A percentile compares a stretch with the other conserved stretches of the same genome.
phyloP scores from a whole-genome alignment of 305 asterid species.

The Nicotiana rustica region DNA sequence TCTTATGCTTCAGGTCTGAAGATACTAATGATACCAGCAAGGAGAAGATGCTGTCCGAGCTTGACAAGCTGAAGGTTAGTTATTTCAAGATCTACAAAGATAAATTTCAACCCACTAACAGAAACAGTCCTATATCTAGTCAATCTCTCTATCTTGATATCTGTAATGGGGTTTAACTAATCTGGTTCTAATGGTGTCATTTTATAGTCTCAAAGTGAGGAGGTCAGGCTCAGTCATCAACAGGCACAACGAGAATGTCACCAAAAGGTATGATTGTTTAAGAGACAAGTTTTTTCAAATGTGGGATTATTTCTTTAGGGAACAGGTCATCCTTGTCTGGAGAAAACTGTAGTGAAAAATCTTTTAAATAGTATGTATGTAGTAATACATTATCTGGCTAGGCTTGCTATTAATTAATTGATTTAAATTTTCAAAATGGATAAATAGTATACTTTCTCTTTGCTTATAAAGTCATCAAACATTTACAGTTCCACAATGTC shows the following conservation, averaged over 20 bases:
- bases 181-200: constrained; percentile 29
- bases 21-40: constrained; percentile 46
- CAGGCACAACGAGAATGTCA: constrained; percentile 78
- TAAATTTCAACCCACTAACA: neutral
- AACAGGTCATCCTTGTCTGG: constrained; percentile 15
- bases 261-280: constrained; percentile 58
- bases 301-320: constrained; percentile 7
- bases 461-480: constrained; percentile 33
- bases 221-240: constrained; percentile 74
- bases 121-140: neutral
- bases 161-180: constrained; percentile 21
- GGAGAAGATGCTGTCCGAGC: constrained; percentile 56
- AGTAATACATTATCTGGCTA: neutral
- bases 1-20: constrained; percentile 63
- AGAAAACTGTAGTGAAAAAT: neutral
- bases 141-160: neutral
- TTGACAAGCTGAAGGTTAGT: constrained; percentile 77
- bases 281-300: neutral
- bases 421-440: neutral
- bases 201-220: constrained; percentile 67
- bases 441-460: neutral
- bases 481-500: constrained; percentile 85
- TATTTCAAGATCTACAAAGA: constrained; percentile 29
- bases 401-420: neutral
- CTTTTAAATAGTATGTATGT: neutral